phyloP scores from a whole-genome alignment of 495 filamentous ascomycete species.

The Paragyromitra xinjiangensis region DNA sequence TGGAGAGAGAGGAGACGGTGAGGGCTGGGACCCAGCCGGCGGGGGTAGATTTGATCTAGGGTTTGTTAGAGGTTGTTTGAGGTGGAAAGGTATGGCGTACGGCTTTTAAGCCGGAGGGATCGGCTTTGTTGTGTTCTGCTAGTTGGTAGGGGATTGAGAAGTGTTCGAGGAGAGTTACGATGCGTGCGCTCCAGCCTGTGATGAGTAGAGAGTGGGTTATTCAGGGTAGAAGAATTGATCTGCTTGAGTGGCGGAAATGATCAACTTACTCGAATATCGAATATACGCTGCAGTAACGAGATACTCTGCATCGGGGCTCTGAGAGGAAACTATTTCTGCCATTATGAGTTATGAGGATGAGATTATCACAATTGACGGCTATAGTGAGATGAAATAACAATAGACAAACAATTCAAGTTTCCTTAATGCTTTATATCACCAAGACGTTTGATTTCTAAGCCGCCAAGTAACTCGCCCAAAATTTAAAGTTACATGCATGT shows the following conservation, averaged over 20 bases:
- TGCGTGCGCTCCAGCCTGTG: slow-evolving; percentile 31
- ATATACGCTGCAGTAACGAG: slow-evolving; percentile 26
- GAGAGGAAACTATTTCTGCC: slow-evolving; percentile 24
- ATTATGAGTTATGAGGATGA: neutral
- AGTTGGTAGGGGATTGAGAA: slow-evolving; percentile 34
- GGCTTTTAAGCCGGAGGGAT: slow-evolving; percentile 9
- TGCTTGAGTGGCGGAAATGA: neutral
- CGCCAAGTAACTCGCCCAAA: neutral
- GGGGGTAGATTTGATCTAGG: slow-evolving; percentile 36
- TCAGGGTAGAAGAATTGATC: neutral
- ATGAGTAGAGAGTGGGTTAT: neutral
- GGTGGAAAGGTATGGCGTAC: slow-evolving; percentile 4
- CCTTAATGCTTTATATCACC: neutral
- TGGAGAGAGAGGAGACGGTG: slow-evolving; percentile 18
- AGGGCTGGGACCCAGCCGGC: slow-evolving; percentile 34
- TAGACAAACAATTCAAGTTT: too few species aligned
- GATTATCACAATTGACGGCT: too few species aligned
- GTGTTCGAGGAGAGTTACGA: slow-evolving; percentile 28
- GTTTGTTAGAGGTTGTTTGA: neutral
- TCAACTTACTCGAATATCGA: slow-evolving; percentile 31
- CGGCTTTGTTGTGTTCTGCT: slow-evolving; percentile 11
- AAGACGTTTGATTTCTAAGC: slow-evolving; percentile 2
- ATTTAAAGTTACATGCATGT: neutral
- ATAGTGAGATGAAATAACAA: too few species aligned
- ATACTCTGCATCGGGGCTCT: slow-evolving; percentile 21